Percentiles rank a stretch among this genome's conserved stretches.
Evolutionary conservation across 306 rosid species (phyloP).

Genomic region (Inga laurina): DNA sequence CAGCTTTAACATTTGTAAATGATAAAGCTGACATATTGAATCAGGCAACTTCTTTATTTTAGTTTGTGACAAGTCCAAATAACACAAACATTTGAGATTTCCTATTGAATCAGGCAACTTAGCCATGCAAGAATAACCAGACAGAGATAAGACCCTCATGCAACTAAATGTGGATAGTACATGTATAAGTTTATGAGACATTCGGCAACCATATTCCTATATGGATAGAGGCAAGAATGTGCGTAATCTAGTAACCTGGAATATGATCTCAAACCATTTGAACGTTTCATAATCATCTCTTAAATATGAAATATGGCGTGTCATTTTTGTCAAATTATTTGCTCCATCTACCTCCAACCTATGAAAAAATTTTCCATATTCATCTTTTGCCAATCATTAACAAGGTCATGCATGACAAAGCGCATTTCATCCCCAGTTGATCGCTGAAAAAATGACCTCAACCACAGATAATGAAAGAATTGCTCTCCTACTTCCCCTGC

Average conservation of each 20-base stretch:
- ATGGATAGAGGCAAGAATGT: not conserved
- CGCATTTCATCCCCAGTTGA: not conserved
- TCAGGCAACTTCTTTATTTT: not conserved
- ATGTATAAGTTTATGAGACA: not conserved
- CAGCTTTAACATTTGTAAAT: constrained; percentile 2
- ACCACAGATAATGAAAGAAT: no score
- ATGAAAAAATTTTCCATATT: not conserved
- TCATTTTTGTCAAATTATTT: not conserved
- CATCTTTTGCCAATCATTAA: constrained; percentile 34
- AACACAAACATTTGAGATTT: constrained; percentile 20
- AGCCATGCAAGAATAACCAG: not conserved
- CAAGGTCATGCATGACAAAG: constrained; percentile 43
- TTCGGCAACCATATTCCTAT: not conserved
- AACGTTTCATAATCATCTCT: not conserved
- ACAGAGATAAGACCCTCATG: constrained; percentile 15
- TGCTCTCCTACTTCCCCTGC: not conserved
- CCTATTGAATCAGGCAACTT: constrained; percentile 17
- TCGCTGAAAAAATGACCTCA: constrained; percentile 33
- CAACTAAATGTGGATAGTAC: not conserved
- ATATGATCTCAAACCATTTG: not conserved
- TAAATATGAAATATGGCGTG: constrained; percentile 18
- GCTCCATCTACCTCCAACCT: not conserved
- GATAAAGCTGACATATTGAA: constrained; percentile 18
- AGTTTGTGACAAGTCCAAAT: not conserved
- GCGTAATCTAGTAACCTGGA: not conserved